These are phyloP conservation scores for Kwoniella shivajii DNA, from an alignment of 1,284 basidiomycete genomes.

Conservation along the genomic window DNA sequence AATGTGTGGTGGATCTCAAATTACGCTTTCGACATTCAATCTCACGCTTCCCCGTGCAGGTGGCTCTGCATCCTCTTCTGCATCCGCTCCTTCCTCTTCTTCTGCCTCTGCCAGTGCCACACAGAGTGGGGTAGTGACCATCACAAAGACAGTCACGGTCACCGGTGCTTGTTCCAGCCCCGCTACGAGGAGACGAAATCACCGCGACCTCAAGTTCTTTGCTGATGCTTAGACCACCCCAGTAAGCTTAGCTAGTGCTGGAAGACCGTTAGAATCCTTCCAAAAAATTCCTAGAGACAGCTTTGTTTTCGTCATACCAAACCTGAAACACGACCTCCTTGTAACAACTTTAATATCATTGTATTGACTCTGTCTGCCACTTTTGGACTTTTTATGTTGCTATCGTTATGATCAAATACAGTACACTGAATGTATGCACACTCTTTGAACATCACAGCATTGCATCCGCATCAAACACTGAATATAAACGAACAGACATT, in stretches of 20 bases:
- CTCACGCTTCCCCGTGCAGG: slow-evolving; percentile 9
- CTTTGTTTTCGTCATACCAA: too few species aligned
- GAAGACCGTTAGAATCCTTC: too few species aligned
- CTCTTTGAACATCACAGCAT: background rate
- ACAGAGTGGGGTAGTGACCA: slow-evolving; percentile 11
- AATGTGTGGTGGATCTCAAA: slow-evolving; percentile 14
- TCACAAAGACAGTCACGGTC: slow-evolving; percentile 18
- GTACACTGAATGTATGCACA: background rate
- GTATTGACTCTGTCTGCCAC: background rate
- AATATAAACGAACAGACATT: background rate
- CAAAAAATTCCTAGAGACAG: too few species aligned
- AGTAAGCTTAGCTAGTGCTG: too few species aligned
- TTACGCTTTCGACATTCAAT: slow-evolving; percentile 13
- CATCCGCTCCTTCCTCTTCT: background rate
- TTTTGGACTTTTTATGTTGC: background rate
- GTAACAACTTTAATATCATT: background rate
- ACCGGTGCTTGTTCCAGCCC: slow-evolving; percentile 7
- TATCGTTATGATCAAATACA: background rate
- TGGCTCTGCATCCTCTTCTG: slow-evolving; percentile 8
- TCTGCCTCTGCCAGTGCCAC: background rate
- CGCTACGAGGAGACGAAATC: slow-evolving; percentile 5
- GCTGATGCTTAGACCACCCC: background rate
- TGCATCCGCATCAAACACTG: background rate
- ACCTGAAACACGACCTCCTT: too few species aligned
- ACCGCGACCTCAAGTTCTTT: slow-evolving; percentile 1